Evolutionary conservation across 1,284 basidiomycete species (phyloP).

Genomic region (Ustilago tritici): DNA sequence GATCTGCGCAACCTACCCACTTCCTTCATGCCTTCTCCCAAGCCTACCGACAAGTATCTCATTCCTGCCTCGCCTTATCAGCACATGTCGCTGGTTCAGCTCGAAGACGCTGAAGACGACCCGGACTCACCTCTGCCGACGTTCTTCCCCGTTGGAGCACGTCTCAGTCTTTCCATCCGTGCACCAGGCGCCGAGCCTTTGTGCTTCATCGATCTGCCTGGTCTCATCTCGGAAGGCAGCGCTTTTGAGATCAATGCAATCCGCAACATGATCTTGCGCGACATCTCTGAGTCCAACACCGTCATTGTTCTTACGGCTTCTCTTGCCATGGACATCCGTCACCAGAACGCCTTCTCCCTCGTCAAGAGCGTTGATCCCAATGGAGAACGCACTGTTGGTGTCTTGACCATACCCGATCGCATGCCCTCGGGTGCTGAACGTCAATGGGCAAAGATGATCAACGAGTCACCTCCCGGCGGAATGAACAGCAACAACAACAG

Average conservation of each 20-base stretch:
- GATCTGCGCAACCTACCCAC: slow-evolving; percentile 6
- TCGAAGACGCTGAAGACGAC: slow-evolving; percentile 27
- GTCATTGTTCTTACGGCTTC: slow-evolving; percentile 27
- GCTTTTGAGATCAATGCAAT: slow-evolving; percentile 11
- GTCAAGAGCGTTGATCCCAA: slow-evolving; percentile 8
- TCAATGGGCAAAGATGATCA: slow-evolving; percentile 29
- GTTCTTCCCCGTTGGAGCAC: slow-evolving; percentile 22
- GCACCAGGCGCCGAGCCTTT: slow-evolving; percentile 23
- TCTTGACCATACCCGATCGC: slow-evolving; percentile 38
- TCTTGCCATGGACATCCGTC: slow-evolving; percentile 18
- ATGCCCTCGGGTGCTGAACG: slow-evolving; percentile 17
- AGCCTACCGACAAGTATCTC: neutral
- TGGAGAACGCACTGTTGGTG: slow-evolving; percentile 26
- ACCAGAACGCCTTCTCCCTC: slow-evolving; percentile 20
- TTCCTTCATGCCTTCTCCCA: neutral
- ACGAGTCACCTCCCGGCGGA: slow-evolving; percentile 17
- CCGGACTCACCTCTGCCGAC: slow-evolving; percentile 4
- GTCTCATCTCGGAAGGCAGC: slow-evolving; percentile 21
- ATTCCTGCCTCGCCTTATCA: slow-evolving; percentile 8
- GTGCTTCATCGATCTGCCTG: slow-evolving; percentile 33
- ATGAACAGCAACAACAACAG: neutral
- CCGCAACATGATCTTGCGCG: slow-evolving; percentile 20
- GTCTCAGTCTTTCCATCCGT: slow-evolving; percentile 16
- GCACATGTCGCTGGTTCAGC: slow-evolving; percentile 11
- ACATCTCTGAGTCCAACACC: slow-evolving; percentile 16